Base-by-base conservation (phyloP, 495 filamentous ascomycete species). In the Trichoderma virens region DNA sequence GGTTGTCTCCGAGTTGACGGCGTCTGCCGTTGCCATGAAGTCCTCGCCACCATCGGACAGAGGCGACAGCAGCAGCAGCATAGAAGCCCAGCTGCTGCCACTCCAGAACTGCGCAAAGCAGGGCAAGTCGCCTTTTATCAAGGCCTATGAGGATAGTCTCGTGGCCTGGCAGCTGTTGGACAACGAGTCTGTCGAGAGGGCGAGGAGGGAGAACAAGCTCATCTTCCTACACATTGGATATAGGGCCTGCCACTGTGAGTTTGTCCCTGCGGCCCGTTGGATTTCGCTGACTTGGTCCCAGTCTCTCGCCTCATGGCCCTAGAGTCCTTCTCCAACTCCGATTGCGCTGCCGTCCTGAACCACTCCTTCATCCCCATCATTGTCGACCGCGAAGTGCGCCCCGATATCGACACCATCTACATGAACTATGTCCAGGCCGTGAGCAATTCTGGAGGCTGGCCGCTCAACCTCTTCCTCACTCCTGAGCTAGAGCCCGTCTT, bases 361-460 rank as follows among this genome's bases (percentile, higher is more conserved):
- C 79, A 86, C 63, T 82, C 86, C 59, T 98, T 98, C 74, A 87
- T 98, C 27, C 94, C 94, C 8, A 88, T 98, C 74, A 89, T 97
- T 68, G 83, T 98, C 67, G 94, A 98, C 72, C 86, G 93, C 32
- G 94, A 98, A 74, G 93, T 97, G 73, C 88, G 93, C 38, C 94
- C 95, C 2, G 93, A 98, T 72, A 85, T 98, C 68, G 94, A 98
- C 72, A 88, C 91, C 62, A 92, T 98, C 64, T 98, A 98, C 73
- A 96, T 97, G 90, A 96, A 97, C 76, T 98, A 95, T 77, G 90
- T 95, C 34, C 91, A 96, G 78, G 93, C 93, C 5, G 93, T 93
- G 18, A 96, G 88, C 39, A 92, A 91, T 23, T 91, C 88, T 2
- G 95, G 92, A 3, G 94, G 94, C 30, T 98, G 95, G 95, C 94